Percentiles rank a stretch among this genome's conserved stretches.
phyloP scores from a whole-genome alignment of 2,329 filamentous ascomycete species.

The Epicoccum nigrum region DNA sequence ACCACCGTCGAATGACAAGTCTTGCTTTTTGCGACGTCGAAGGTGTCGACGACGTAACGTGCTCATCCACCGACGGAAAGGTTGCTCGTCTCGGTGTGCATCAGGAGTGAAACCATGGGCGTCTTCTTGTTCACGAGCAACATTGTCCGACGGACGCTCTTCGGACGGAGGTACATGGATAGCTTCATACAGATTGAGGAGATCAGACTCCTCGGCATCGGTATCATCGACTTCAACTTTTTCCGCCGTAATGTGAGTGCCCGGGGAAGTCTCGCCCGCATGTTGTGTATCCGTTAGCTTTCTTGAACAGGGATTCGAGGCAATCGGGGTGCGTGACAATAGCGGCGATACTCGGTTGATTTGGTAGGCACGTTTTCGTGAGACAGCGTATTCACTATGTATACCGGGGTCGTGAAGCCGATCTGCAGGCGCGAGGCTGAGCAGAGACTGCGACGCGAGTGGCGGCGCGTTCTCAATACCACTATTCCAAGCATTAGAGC shows the following conservation, averaged over 20 bases:
- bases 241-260: conserved; percentile 19
- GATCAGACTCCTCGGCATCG: conserved; percentile 25
- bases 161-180: conserved; percentile 38
- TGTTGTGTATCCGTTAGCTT: conserved; percentile 9
- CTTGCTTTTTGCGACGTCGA: conserved; percentile 44
- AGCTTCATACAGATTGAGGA: conserved; percentile 39
- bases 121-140: conserved; percentile 12
- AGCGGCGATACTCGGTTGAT: conserved; percentile 25
- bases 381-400: conserved; percentile 17
- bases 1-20: conserved; percentile 44
- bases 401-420: conserved; percentile 6
- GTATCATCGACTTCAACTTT: conserved; percentile 22
- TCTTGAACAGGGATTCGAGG: conserved; percentile 21
- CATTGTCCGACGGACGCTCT: conserved; percentile 29
- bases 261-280: conserved; percentile 6
- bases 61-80: conserved; percentile 77
- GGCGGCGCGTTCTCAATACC: conserved; percentile 44
- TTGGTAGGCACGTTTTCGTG: conserved; percentile 32
- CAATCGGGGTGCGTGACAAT: conserved; percentile 18
- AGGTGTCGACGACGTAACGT: conserved; percentile 66
- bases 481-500: conserved; percentile 29
- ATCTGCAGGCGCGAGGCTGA: conserved; percentile 38
- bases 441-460: conserved; percentile 41
- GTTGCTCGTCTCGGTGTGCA: conserved; percentile 28
- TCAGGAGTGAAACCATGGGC: conserved; percentile 3